Percentiles rank a stretch among this genome's conserved stretches.
phyloP scores from a whole-genome alignment of 2,329 filamentous ascomycete genomes.

The Aspergillus sp. region DNA sequence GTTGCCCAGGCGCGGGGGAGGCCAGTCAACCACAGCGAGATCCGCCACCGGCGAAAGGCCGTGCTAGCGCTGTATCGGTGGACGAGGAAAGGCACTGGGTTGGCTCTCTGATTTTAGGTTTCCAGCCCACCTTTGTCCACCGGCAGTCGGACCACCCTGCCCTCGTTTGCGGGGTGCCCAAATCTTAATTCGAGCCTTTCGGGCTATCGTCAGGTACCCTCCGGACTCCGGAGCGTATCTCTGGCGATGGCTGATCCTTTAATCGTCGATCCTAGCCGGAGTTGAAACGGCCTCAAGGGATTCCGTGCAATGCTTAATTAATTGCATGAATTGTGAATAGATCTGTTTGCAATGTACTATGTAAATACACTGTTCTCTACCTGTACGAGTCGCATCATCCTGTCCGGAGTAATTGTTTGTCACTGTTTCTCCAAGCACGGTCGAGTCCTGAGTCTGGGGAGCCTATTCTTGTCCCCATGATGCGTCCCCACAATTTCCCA shows the following conservation, averaged over 20 bases:
- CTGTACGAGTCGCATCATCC: background rate
- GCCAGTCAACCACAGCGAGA: slow-evolving; percentile 80
- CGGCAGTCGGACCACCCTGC: background rate
- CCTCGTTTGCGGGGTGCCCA: slow-evolving; percentile 2
- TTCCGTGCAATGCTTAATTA: background rate
- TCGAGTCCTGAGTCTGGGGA: background rate
- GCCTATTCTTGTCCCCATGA: background rate
- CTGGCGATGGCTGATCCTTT: background rate
- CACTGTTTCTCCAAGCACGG: background rate
- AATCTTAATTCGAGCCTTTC: background rate
- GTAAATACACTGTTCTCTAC: background rate
- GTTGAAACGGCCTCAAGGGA: background rate
- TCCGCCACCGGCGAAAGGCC: slow-evolving; percentile 79
- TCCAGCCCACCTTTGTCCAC: background rate
- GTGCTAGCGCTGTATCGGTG: slow-evolving; percentile 84
- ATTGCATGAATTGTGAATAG: background rate
- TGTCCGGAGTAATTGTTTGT: background rate
- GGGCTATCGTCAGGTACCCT: background rate
- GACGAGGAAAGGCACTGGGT: slow-evolving; percentile 85
- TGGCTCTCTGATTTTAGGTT: slow-evolving; percentile 54
- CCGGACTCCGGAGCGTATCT: background rate
- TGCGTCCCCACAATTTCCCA: background rate
- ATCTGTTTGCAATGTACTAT: background rate
- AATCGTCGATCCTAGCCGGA: background rate
- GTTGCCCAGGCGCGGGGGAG: slow-evolving; percentile 83